phyloP scores from a whole-genome alignment of 179 eudicot species.

The Beta macrorhiza region DNA sequence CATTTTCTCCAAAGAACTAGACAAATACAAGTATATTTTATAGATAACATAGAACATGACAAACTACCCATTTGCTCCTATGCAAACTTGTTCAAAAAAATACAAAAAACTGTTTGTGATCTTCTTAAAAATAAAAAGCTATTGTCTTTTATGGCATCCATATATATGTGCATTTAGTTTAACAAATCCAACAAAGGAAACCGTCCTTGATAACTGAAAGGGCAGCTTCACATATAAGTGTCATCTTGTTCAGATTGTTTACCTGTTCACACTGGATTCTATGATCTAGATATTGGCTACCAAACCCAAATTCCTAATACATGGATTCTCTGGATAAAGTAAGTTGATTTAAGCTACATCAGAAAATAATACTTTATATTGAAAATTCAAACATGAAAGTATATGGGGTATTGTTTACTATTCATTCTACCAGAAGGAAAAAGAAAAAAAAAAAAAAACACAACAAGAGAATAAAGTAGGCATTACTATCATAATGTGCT shows the following conservation, averaged over 20 bases:
- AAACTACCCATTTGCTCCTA: conserved; percentile 26
- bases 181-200: conserved; percentile 20
- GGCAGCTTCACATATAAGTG: conserved; percentile 17
- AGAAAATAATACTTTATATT: no score
- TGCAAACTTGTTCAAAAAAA: not conserved
- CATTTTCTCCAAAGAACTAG: not conserved
- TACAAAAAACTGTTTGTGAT: not conserved
- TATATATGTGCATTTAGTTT: conserved; percentile 14
- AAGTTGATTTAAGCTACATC: not conserved
- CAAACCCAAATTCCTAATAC: not conserved
- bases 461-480: not conserved
- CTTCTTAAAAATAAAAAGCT: not conserved
- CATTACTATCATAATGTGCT: conserved; percentile 15
- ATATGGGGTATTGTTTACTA: conserved; percentile 3
- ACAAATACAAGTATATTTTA: conserved; percentile 7
- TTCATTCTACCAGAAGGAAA: not conserved
- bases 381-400: not conserved
- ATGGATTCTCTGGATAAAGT: not conserved
- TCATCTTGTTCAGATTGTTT: conserved; percentile 13
- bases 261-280: conserved; percentile 8
- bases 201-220: conserved; percentile 19
- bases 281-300: not conserved
- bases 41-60: conserved; percentile 17
- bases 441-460: not conserved
- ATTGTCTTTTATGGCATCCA: not conserved